Evolutionary conservation across 164 flowering plant genomes (phyloP), one percentile per base, ranked within the genome.

Genomic region (Piper betle): DNA sequence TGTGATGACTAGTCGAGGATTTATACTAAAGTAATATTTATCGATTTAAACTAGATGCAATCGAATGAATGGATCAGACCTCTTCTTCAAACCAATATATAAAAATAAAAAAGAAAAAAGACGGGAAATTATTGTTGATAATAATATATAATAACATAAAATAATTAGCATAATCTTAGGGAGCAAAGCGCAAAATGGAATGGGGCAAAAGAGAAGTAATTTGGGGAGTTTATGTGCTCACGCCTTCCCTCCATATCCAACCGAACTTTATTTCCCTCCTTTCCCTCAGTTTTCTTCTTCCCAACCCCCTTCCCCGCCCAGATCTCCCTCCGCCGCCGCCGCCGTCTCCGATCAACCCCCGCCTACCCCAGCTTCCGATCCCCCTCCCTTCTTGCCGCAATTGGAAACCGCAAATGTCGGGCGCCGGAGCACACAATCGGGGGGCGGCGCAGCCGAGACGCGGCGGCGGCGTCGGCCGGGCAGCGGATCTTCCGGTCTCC

Each of bases 241-340:
- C 64, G 70, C 53, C 67, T 90, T 90, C 97, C 97, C 97, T 90
- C 97, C 97, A 88, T 82, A 81, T 80, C 85, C 67, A 82, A 78
- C 85, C 83, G 79, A 86, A 85, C 79, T 68, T 46, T 78, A 82
- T 70, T 80, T 84, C 83, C 87, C 79, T 80, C 86, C 77, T 82
- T 46, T 80, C 89, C 88, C 86, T 80, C 86, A n/a, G 81, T 82
- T 79, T 80, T 74, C 79, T 78, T 68, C 84, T 71, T 73, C 66
- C 66, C 65, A 73, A 68, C 17, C 72, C 57, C 70, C 55, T 64
- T 58, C 72, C 61, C 67, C 50, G 48, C 40, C 70, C 71, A 58
- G 56, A 56, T 53, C 67, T 68, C 57, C 57, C 71, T 62, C 59
- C 37, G 50, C 18, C 69, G 40, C 13, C 37, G 20, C 53, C 39